Percentiles rank a stretch among this genome's conserved stretches.
Conservation (phyloP, 352 stramenopile species). For the Phytophthora boehmeriae region DNA sequence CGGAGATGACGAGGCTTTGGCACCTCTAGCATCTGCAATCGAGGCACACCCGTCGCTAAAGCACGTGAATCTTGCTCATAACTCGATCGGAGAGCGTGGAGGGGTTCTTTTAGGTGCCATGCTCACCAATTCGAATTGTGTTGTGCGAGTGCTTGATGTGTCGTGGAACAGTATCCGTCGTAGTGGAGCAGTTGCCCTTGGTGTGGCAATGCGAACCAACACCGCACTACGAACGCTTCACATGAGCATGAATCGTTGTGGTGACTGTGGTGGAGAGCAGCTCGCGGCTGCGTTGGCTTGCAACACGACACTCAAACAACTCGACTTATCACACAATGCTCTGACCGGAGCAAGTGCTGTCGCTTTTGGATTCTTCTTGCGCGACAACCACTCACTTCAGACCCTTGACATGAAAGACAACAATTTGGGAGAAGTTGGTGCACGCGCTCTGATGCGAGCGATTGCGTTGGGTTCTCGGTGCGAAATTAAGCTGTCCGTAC, state of each 20-base stretch:
- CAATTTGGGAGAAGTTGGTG: constrained; percentile 52
- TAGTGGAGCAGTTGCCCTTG: constrained; percentile 55
- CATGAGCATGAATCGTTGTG: constrained; percentile 75
- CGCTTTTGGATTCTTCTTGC: constrained; percentile 64
- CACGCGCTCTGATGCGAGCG: constrained; percentile 56
- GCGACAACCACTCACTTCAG: constrained; percentile 45
- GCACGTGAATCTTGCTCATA: constrained; percentile 68
- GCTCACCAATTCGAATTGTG: constrained; percentile 56
- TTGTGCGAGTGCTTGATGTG: constrained; percentile 55
- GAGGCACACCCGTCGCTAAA: constrained; percentile 56
- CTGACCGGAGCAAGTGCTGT: constrained; percentile 59
- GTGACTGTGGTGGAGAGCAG: constrained; percentile 65
- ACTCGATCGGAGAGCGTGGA: constrained; percentile 60
- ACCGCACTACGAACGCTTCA: constrained; percentile 47
- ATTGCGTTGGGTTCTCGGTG: constrained; percentile 55
- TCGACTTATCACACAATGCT: constrained; percentile 71
- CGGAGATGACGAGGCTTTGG: constrained; percentile 44
- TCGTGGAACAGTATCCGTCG: constrained; percentile 79
- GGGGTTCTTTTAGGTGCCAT: constrained; percentile 64
- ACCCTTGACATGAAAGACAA: constrained; percentile 65
- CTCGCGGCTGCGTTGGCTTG: constrained; percentile 52
- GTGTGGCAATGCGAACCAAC: constrained; percentile 59
- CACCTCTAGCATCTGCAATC: constrained; percentile 55
- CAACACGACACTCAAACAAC: constrained; percentile 52
- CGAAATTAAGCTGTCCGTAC: constrained; percentile 62